These are phyloP conservation scores for Nothophoma quercina DNA, from an alignment of 2,329 filamentous ascomycete species.

Conservation along the genomic window DNA sequence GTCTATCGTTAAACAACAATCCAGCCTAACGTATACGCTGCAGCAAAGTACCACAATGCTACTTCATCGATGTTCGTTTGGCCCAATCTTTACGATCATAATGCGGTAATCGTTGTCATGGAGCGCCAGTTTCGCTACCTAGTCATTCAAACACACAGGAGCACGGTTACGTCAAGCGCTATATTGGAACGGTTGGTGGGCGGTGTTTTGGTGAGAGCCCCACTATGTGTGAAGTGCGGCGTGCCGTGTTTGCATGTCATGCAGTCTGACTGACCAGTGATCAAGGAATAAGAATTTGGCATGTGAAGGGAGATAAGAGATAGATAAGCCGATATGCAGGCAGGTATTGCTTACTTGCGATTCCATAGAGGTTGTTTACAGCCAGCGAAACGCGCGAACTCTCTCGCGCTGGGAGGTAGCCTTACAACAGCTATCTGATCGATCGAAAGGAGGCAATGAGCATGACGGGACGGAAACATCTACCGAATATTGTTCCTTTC, in stretches of 20 bases:
- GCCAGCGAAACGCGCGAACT: background rate
- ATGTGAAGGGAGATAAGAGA: constrained; percentile 30
- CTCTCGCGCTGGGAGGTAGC: background rate
- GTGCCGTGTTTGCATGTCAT: constrained; percentile 26
- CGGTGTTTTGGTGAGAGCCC: constrained; percentile 31
- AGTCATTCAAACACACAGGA: constrained; percentile 14
- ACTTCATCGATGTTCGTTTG: background rate
- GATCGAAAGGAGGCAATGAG: background rate
- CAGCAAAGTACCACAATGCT: background rate
- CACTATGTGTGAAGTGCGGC: constrained; percentile 25
- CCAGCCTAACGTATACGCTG: background rate
- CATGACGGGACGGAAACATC: constrained; percentile 1
- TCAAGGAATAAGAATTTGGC: constrained; percentile 9
- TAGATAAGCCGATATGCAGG: background rate
- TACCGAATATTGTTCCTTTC: constrained; percentile 15
- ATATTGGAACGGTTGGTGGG: background rate
- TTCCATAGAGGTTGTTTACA: background rate
- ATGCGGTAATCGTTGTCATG: background rate
- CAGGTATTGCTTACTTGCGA: background rate
- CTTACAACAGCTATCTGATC: background rate
- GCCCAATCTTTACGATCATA: background rate
- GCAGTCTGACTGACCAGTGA: constrained; percentile 15
- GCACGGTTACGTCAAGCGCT: constrained; percentile 43
- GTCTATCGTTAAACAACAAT: background rate
- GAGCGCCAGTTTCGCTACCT: background rate